Conservation (phyloP, 345 rosid species). For the Populus davidiana region DNA sequence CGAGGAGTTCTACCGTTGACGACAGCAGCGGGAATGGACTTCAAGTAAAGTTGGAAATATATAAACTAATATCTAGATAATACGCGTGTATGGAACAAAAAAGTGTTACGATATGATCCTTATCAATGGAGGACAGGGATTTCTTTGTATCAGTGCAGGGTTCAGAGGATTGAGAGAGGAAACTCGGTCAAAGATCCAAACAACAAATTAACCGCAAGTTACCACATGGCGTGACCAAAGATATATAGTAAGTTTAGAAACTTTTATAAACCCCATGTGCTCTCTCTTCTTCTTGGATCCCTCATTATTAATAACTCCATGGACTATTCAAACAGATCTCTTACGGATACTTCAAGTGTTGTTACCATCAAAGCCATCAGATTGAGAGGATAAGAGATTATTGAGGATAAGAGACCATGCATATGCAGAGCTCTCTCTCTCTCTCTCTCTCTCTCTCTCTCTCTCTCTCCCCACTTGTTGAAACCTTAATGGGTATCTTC, state of each 20-base stretch:
- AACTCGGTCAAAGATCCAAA: background rate
- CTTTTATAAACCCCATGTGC: background rate
- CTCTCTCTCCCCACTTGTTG: too few species aligned
- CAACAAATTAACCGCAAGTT: background rate
- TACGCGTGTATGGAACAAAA: too few species aligned
- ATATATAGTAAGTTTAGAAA: background rate
- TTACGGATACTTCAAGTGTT: background rate
- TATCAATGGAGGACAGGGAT: background rate
- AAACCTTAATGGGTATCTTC: too few species aligned
- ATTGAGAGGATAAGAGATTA: background rate
- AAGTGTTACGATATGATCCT: too few species aligned
- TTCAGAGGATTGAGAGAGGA: background rate
- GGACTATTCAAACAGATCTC: background rate
- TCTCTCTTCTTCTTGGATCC: constrained; percentile 8
- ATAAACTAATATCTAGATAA: too few species aligned
- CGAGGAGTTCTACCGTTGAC: too few species aligned
- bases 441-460: background rate
- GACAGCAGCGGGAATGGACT: too few species aligned
- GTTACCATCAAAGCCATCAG: background rate
- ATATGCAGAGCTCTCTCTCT: background rate
- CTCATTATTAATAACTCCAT: background rate
- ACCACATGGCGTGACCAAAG: background rate
- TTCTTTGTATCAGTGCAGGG: background rate
- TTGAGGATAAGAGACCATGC: background rate
- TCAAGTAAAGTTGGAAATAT: too few species aligned